A percentile compares a stretch with the other conserved stretches of the same genome.
These are phyloP conservation scores for Symmetrospora coprosmae DNA, from an alignment of 768 basidiomycete species.

Conservation along the genomic window DNA sequence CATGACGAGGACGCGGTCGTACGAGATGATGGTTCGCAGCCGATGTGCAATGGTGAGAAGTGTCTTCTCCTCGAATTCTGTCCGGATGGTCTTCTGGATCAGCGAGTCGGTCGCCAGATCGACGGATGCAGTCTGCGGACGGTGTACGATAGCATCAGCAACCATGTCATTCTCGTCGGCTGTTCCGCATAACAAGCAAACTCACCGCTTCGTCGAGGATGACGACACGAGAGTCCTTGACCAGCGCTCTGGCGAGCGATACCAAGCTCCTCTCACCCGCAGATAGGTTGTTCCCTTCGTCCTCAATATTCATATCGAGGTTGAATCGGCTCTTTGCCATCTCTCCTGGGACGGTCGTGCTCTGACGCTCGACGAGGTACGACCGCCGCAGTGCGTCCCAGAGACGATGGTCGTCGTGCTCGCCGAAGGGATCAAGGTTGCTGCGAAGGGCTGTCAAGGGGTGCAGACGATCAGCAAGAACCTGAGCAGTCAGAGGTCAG, in stretches of 20 bases:
- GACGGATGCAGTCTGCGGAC: conserved; percentile 31
- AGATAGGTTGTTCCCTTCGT: conserved; percentile 50
- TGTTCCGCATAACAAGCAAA: conserved; percentile 33
- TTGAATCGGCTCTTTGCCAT: conserved; percentile 49
- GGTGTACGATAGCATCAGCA: conserved; percentile 2
- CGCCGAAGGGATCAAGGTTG: conserved; percentile 79
- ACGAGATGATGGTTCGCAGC: conserved; percentile 68
- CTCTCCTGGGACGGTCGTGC: conserved; percentile 25
- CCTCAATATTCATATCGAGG: conserved; percentile 68
- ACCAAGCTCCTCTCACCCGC: conserved; percentile 58
- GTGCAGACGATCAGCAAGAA: not conserved
- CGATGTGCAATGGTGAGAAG: conserved; percentile 74
- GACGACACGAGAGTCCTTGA: conserved; percentile 68
- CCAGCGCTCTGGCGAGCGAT: conserved; percentile 73
- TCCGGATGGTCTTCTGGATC: conserved; percentile 78
- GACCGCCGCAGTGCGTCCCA: conserved; percentile 81
- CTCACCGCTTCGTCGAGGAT: conserved; percentile 66
- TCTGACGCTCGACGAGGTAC: conserved; percentile 54
- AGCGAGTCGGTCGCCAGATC: conserved; percentile 64
- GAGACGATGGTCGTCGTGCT: conserved; percentile 61
- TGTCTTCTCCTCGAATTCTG: conserved; percentile 63
- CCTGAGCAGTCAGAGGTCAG: not conserved
- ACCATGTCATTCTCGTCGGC: not conserved
- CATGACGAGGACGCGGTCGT: conserved; percentile 78
- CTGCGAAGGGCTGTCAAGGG: conserved; percentile 45